Conservation (phyloP, 2,329 filamentous ascomycete genomes). For the Boeremia lycopersici region DNA sequence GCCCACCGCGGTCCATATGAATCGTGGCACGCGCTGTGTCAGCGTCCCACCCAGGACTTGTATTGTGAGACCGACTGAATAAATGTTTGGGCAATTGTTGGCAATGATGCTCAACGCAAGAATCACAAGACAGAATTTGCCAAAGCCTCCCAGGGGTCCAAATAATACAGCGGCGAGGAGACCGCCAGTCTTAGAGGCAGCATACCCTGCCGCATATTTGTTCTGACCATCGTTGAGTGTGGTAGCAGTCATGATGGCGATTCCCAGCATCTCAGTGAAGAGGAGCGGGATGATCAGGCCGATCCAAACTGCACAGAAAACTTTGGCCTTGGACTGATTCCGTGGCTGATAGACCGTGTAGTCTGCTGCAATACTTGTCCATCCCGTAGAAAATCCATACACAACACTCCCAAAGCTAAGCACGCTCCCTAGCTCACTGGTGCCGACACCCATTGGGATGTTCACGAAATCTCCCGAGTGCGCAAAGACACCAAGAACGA, state of each 20-base stretch:
- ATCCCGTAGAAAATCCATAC: slow-evolving; percentile 73
- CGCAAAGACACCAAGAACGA: slow-evolving; percentile 71
- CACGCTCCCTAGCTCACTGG: slow-evolving; percentile 63
- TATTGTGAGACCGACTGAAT: slow-evolving; percentile 70
- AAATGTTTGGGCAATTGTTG: slow-evolving; percentile 73
- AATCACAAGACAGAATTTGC: slow-evolving; percentile 72
- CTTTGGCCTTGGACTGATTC: slow-evolving; percentile 61
- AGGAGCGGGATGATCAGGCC: slow-evolving; percentile 74
- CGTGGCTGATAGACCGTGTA: slow-evolving; percentile 80
- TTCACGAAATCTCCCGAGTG: slow-evolving; percentile 69
- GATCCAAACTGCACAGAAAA: slow-evolving; percentile 72
- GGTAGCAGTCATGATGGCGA: slow-evolving; percentile 71
- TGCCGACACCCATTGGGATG: slow-evolving; percentile 65
- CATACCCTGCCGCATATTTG: slow-evolving; percentile 63
- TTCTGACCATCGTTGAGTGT: slow-evolving; percentile 59
- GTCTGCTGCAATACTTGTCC: slow-evolving; percentile 76
- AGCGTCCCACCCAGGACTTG: slow-evolving; percentile 65
- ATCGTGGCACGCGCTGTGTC: slow-evolving; percentile 68
- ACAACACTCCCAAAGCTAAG: slow-evolving; percentile 71
- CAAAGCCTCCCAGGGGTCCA: slow-evolving; percentile 68
- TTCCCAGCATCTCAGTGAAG: slow-evolving; percentile 75
- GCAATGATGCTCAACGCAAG: slow-evolving; percentile 71
- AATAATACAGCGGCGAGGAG: slow-evolving; percentile 70
- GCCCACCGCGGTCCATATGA: slow-evolving; percentile 68
- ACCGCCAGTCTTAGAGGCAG: slow-evolving; percentile 66